Evolutionary conservation across 2,329 filamentous ascomycete species (phyloP).

Genomic region (Neonectria punicea): DNA sequence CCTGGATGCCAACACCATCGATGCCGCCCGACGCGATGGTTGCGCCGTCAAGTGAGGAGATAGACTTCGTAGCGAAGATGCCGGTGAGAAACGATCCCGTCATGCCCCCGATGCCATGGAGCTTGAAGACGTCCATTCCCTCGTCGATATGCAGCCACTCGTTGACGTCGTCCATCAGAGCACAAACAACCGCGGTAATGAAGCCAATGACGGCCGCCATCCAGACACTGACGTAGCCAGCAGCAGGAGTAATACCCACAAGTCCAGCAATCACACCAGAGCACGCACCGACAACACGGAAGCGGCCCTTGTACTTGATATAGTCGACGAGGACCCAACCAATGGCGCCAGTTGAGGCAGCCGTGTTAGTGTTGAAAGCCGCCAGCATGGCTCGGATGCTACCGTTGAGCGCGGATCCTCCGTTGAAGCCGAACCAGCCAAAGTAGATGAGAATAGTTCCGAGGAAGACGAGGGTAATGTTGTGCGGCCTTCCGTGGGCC

Average conservation of each 20-base stretch:
- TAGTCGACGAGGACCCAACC: slow-evolving; percentile 65
- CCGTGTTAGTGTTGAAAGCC: slow-evolving; percentile 67
- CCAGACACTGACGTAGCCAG: slow-evolving; percentile 64
- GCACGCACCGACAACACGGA: slow-evolving; percentile 28
- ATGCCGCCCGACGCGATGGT: slow-evolving; percentile 40
- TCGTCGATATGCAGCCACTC: slow-evolving; percentile 65
- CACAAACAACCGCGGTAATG: slow-evolving; percentile 59
- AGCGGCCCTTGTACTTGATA: slow-evolving; percentile 53
- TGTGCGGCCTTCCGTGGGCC: slow-evolving; percentile 63
- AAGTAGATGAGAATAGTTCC: slow-evolving; percentile 74
- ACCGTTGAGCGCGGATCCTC: slow-evolving; percentile 60
- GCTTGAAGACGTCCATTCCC: slow-evolving; percentile 67
- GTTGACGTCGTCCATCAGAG: slow-evolving; percentile 59
- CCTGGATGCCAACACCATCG: slow-evolving; percentile 24
- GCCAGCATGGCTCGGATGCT: slow-evolving; percentile 63
- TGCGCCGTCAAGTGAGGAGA: slow-evolving; percentile 63
- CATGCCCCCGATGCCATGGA: slow-evolving; percentile 68
- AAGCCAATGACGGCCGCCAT: slow-evolving; percentile 62
- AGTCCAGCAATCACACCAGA: slow-evolving; percentile 64
- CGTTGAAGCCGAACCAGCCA: slow-evolving; percentile 66
- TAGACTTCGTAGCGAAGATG: slow-evolving; percentile 61
- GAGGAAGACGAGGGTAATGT: slow-evolving; percentile 70
- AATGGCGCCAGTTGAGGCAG: slow-evolving; percentile 63
- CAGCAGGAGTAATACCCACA: slow-evolving; percentile 67
- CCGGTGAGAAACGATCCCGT: slow-evolving; percentile 67